phyloP scores from a whole-genome alignment of 1,284 basidiomycete species.

The Malassezia pachydermatis region DNA sequence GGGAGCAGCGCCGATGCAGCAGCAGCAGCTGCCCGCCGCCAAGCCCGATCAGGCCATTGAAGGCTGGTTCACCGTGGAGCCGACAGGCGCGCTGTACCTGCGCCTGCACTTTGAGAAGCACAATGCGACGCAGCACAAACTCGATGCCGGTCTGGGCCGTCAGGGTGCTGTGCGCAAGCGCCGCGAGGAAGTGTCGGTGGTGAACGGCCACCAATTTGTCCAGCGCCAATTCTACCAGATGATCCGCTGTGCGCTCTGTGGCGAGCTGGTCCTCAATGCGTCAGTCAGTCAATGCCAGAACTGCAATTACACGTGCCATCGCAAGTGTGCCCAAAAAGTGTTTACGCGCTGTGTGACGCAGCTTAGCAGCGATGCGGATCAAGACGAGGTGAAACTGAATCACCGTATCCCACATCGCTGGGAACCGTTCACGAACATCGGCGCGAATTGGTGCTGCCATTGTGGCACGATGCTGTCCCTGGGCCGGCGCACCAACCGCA shows the following conservation, averaged over 20 bases:
- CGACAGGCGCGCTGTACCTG: constrained; percentile 71
- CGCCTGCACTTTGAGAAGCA: constrained; percentile 44
- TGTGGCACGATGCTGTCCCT: constrained; percentile 89
- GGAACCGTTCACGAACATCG: constrained; percentile 90
- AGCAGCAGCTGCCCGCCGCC: constrained; percentile 1
- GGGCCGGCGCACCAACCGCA: constrained; percentile 88
- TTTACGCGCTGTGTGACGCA: constrained; percentile 99
- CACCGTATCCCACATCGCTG: constrained; percentile 98
- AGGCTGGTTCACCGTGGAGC: constrained; percentile 94
- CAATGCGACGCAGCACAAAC: constrained; percentile 73
- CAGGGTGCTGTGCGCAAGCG: constrained; percentile 96
- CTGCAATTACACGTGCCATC: constrained; percentile 96
- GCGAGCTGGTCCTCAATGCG: constrained; percentile 92
- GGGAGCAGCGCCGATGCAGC: neutral
- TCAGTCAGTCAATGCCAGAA: constrained; percentile 98
- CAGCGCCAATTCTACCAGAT: constrained; percentile 91
- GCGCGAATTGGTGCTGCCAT: constrained; percentile 99
- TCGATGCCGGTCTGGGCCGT: constrained; percentile 79
- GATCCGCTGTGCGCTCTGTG: constrained; percentile 94
- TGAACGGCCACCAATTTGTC: constrained; percentile 98
- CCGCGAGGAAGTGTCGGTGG: constrained; percentile 95
- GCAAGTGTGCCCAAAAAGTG: constrained; percentile 93
- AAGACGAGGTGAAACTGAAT: constrained; percentile 97
- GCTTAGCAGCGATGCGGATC: constrained; percentile 75
- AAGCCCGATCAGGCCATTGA: constrained; percentile 60